These are phyloP conservation scores for Glebionis coronaria DNA, from an alignment of 129 eudicot species.

Conservation along the genomic window DNA sequence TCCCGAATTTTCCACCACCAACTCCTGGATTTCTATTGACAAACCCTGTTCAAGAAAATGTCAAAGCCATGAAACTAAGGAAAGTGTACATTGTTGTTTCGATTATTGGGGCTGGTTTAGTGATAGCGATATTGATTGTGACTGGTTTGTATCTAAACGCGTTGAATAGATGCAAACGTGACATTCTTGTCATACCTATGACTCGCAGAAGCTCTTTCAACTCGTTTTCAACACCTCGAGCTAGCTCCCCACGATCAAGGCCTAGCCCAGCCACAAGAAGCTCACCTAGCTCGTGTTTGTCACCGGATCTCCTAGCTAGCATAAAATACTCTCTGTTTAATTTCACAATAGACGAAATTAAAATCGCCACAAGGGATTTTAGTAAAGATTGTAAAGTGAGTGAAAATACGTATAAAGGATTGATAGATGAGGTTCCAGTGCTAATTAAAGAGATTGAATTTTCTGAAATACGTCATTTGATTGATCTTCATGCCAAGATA, in stretches of 20 bases:
- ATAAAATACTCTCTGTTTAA: constrained; percentile 56
- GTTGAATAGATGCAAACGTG: constrained; percentile 38
- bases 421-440: constrained; percentile 44
- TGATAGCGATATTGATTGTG: constrained; percentile 35
- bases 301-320: constrained; percentile 68
- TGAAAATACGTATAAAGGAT: constrained; percentile 44
- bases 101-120: constrained; percentile 35
- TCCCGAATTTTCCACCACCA: constrained; percentile 48
- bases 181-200: constrained; percentile 28
- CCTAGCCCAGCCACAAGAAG: constrained; percentile 43
- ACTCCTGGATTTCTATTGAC: constrained; percentile 54
- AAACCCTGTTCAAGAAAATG: constrained; percentile 27
- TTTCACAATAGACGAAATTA: constrained; percentile 56
- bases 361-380: constrained; percentile 45
- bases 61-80: constrained; percentile 30
- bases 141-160: constrained; percentile 53
- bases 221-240: constrained; percentile 47
- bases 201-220: constrained; percentile 45
- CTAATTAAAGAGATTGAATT: constrained; percentile 52
- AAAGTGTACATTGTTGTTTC: constrained; percentile 45
- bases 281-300: constrained; percentile 72
- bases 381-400: constrained; percentile 33
- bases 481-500: constrained; percentile 66
- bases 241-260: constrained; percentile 43
- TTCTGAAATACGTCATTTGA: constrained; percentile 52